These are phyloP conservation scores for Falciphora oryzae DNA, from an alignment of 2,329 filamentous ascomycete species.

Conservation along the genomic window DNA sequence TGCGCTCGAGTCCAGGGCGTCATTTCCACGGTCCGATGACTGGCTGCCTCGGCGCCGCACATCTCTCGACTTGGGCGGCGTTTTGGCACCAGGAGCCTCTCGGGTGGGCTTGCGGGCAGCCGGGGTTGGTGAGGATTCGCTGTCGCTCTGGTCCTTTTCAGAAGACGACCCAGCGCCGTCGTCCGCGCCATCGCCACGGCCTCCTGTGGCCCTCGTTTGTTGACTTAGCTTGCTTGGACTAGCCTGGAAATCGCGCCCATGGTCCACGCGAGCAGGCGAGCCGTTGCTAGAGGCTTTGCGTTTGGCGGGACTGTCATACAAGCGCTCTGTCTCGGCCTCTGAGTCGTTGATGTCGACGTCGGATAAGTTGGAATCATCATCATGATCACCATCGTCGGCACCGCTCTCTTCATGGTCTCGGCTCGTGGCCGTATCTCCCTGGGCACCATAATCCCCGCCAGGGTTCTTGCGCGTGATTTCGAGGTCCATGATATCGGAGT, in stretches of 20 bases:
- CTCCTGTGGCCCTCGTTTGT: conserved; percentile 24
- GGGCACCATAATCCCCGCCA: background rate
- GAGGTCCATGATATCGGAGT: conserved; percentile 57
- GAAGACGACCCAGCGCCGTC: conserved; percentile 29
- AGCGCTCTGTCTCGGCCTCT: conserved; percentile 89
- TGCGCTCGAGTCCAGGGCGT: conserved; percentile 24
- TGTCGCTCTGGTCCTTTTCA: conserved; percentile 26
- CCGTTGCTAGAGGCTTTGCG: conserved; percentile 25
- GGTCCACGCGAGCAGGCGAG: background rate
- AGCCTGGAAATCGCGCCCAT: conserved; percentile 45
- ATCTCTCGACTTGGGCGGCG: conserved; percentile 15
- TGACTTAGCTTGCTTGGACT: conserved; percentile 75
- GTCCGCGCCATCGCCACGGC: conserved; percentile 20
- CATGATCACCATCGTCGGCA: conserved; percentile 22
- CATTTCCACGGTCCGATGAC: conserved; percentile 12
- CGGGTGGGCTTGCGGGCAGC: conserved; percentile 3
- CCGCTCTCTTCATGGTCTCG: conserved; percentile 11
- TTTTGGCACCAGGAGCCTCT: conserved; percentile 19
- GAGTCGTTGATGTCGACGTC: conserved; percentile 57
- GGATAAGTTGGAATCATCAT: conserved; percentile 42
- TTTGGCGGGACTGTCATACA: conserved; percentile 80
- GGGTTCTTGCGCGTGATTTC: conserved; percentile 21
- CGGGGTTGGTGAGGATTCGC: conserved; percentile 9
- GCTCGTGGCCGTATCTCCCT: conserved; percentile 11
- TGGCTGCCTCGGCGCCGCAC: conserved; percentile 13